A percentile compares a stretch with the other conserved stretches of the same genome.
phyloP scores from a whole-genome alignment of 2,329 filamentous ascomycete species.

The Penicillium sp. region DNA sequence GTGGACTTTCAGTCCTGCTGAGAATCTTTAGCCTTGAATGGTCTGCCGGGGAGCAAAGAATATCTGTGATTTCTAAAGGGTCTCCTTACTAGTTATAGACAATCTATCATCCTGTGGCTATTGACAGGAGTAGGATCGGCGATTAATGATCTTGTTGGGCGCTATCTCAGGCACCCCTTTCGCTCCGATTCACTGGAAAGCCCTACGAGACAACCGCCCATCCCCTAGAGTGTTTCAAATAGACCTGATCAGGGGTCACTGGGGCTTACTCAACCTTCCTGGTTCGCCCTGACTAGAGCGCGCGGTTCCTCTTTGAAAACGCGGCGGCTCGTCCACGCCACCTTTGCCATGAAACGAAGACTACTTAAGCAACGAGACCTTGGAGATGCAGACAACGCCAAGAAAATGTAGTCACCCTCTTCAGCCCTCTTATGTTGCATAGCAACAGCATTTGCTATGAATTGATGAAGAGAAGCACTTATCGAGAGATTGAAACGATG shows the following conservation, averaged over 20 bases:
- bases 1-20: conserved; percentile 1
- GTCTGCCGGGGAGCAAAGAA: background rate
- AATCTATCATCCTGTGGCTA: background rate
- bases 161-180: conserved; percentile 14
- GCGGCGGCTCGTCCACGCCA: background rate
- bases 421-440: background rate
- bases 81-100: background rate
- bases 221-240: background rate
- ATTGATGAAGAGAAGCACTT: too few relatives aligned
- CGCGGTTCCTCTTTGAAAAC: background rate
- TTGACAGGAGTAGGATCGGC: background rate
- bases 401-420: background rate
- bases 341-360: background rate
- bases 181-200: background rate
- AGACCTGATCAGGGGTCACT: background rate
- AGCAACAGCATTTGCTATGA: too few relatives aligned
- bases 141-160: conserved; percentile 1
- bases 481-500: too few relatives aligned
- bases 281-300: background rate
- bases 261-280: background rate
- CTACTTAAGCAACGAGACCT: background rate
- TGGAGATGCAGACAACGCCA: background rate
- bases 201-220: background rate
- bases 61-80: background rate
- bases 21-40: background rate